Conservation (phyloP, 139 green algal species). For the Pleodorina starrii region DNA sequence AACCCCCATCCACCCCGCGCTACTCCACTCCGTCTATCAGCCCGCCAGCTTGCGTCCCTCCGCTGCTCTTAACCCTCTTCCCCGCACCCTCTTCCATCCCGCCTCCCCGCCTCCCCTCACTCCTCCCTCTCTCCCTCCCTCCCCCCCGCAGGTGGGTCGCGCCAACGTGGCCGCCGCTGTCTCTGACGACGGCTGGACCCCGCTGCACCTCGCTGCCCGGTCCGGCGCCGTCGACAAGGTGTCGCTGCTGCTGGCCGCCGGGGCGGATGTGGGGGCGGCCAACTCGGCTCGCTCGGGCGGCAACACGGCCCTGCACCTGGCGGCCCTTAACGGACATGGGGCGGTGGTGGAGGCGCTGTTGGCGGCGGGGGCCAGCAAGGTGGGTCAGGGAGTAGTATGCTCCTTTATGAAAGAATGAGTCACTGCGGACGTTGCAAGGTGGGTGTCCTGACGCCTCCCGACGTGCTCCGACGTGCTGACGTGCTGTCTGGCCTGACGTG, state of each 20-base stretch:
- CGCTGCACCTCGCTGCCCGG: slow-evolving; percentile 74
- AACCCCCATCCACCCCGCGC: too few species aligned
- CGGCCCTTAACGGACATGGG: slow-evolving; percentile 56
- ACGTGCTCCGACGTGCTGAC: too few species aligned
- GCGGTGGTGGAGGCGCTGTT: slow-evolving; percentile 35
- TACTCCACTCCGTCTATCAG: not conserved
- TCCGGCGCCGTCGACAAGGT: slow-evolving; percentile 59
- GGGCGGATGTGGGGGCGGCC: slow-evolving; percentile 48
- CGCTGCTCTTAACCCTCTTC: not conserved
- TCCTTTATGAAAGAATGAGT: too few species aligned
- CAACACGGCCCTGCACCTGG: slow-evolving; percentile 60
- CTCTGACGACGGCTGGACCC: slow-evolving; percentile 69
- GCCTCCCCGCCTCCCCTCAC: not conserved
- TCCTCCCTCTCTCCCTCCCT: not conserved
- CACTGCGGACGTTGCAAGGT: too few species aligned
- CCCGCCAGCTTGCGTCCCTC: not conserved
- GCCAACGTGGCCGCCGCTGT: slow-evolving; percentile 43
- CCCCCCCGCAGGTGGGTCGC: slow-evolving; percentile 46
- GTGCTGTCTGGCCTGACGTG: too few species aligned
- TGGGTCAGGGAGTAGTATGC: too few species aligned
- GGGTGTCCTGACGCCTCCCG: too few species aligned
- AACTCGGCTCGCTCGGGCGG: slow-evolving; percentile 15
- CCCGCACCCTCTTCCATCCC: not conserved
- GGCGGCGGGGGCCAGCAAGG: slow-evolving; percentile 35
- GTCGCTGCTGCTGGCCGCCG: slow-evolving; percentile 62